Evolutionary conservation across 2,329 filamentous ascomycete genomes (phyloP), one percentile per base, ranked within the genome.

Genomic region (Arthrocladium fulminans): DNA sequence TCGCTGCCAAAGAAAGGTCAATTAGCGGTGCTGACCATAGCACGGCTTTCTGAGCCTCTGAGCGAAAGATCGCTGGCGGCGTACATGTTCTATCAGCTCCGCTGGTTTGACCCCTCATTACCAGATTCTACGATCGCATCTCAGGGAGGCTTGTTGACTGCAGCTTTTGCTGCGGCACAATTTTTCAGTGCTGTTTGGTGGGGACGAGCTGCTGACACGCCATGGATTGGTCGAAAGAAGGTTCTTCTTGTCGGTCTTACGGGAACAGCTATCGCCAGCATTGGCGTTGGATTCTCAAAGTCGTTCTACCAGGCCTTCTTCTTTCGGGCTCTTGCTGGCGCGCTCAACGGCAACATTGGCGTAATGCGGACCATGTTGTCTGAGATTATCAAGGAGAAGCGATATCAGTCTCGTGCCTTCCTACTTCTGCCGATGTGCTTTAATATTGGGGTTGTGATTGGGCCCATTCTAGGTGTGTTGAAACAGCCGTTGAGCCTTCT

Each of bases 21-120:
- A 65, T 74, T 94, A 17, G 68, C 83, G 24, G 81, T 94, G 49
- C 73, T 94, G 43, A 88, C 84, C 0, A 68, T 94, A 38, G 83
- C 87, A 7, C 80, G 88, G 23, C 70, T 94, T 19, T 87, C 84
- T 9, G 88, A 94, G 62, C 88, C 88, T 2, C 70, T 94, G 29
- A 84, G 86, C 0, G 85, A 92, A 61, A 88, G 85, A 1, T 86
- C 81, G 10, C 65, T 88, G 7, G 77, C 84, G 65, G 77, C 84
- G 1, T 94, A 94, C 65, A 81, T 94, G 72, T 94, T 87, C 67
- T 94, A 90, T 65, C 86, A 92, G 64, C 76, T 95, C n/a, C 81
- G 80, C 57, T 90, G 83, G 50, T 90, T 94, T 58, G 74, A 85
- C 20, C 72, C 73, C 2, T 72, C 66, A 19, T 63, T 75, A 17